Conservation (phyloP, 495 filamentous ascomycete genomes). For the Lasiosphaeria miniovina region DNA sequence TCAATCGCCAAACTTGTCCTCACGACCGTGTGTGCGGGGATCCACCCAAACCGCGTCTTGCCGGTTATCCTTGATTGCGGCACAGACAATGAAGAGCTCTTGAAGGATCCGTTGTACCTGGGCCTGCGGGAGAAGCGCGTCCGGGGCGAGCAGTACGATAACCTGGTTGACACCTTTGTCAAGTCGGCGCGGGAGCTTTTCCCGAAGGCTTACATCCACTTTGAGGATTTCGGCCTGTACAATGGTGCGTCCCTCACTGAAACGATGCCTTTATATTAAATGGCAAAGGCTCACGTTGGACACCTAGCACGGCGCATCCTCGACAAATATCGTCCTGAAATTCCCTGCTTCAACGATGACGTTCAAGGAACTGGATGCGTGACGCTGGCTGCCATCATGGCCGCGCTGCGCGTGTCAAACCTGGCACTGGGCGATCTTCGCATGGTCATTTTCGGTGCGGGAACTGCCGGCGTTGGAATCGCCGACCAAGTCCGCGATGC, state of each 20-base stretch:
- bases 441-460: constrained; percentile 75
- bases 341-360: constrained; percentile 90
- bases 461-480: constrained; percentile 85
- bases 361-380: constrained; percentile 89
- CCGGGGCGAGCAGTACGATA: constrained; percentile 72
- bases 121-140: constrained; percentile 65
- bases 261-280: not conserved
- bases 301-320: constrained; percentile 58
- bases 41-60: constrained; percentile 75
- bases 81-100: constrained; percentile 73
- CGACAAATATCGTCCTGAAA: constrained; percentile 65
- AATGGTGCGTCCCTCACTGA: constrained; percentile 39
- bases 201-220: constrained; percentile 81
- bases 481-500: constrained; percentile 81
- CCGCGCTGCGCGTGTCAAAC: constrained; percentile 65
- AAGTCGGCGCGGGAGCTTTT: constrained; percentile 62
- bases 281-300: not conserved
- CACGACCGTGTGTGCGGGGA: constrained; percentile 80
- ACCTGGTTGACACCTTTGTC: constrained; percentile 74
- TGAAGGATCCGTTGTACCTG: constrained; percentile 79
- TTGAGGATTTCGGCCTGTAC: constrained; percentile 59
- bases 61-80: constrained; percentile 87
- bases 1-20: constrained; percentile 79
- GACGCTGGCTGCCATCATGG: constrained; percentile 76
- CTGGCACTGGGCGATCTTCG: constrained; percentile 64